Evolutionary conservation across 306 rosid genomes (phyloP).

Genomic region (Sesbania bispinosa): DNA sequence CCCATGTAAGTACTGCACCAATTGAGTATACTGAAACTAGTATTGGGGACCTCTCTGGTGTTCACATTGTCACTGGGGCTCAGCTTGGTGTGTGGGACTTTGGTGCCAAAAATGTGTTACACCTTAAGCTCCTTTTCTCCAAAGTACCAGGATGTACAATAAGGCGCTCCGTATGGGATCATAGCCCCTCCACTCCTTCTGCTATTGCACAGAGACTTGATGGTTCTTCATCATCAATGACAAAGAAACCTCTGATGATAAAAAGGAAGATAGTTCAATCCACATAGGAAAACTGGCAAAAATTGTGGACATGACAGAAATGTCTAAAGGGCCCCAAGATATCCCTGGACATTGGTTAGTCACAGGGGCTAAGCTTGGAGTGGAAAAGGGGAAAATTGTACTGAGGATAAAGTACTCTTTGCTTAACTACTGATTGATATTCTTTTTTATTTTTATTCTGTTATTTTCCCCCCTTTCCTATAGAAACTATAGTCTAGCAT

Average conservation of each 20-base stretch:
- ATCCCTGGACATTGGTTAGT: constrained; percentile 98
- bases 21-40: constrained; percentile 79
- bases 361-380: constrained; percentile 98
- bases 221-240: constrained; percentile 69
- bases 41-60: constrained; percentile 97
- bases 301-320: constrained; percentile 86
- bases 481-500: constrained; percentile 67
- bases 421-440: constrained; percentile 70
- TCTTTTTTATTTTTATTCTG: background rate
- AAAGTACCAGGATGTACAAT: constrained; percentile 96
- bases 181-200: constrained; percentile 66
- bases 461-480: constrained; percentile 34
- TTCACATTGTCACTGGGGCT: constrained; percentile 92
- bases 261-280: constrained; percentile 65
- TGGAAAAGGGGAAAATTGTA: constrained; percentile 88
- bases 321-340: constrained; percentile 97
- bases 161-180: constrained; percentile 97
- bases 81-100: constrained; percentile 99
- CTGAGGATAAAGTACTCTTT: constrained; percentile 83
- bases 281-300: constrained; percentile 76
- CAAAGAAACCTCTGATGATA: constrained; percentile 63
- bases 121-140: constrained; percentile 90
- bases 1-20: constrained; percentile 98
- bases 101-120: constrained; percentile 88
- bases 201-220: constrained; percentile 45